Conservation (phyloP, 352 stramenopile genomes). For the Globisporangium uncinulatum region DNA sequence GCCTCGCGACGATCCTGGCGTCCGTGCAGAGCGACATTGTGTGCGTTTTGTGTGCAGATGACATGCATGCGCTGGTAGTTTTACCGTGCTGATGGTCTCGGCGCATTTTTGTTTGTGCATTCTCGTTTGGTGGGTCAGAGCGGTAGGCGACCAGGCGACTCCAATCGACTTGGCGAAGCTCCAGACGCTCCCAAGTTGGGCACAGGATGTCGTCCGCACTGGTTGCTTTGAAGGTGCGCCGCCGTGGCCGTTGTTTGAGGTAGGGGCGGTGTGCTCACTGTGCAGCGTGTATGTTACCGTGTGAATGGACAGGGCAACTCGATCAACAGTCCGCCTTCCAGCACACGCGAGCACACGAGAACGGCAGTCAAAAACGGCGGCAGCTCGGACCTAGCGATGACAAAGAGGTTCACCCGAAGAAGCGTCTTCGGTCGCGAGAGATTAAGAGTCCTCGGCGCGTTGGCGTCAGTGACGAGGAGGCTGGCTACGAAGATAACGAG, state of each 20-base stretch:
- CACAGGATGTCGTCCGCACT: conserved; percentile 40
- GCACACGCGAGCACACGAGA: conserved; percentile 11
- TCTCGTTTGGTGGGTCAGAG: not conserved
- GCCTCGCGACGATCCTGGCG: conserved; percentile 34
- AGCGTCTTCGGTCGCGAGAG: conserved; percentile 13
- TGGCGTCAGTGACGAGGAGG: conserved; percentile 3
- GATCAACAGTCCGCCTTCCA: conserved; percentile 4
- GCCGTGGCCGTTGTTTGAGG: too few species aligned
- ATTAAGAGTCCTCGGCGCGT: conserved; percentile 8
- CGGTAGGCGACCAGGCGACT: not conserved
- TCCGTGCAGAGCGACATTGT: conserved; percentile 25
- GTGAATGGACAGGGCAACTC: conserved; percentile 2
- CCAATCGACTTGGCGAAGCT: conserved; percentile 29
- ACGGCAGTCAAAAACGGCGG: not conserved
- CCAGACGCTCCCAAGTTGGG: conserved; percentile 48
- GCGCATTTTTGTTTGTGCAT: not conserved
- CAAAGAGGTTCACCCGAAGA: conserved; percentile 4
- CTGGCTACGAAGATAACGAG: conserved; percentile 6
- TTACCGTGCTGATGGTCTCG: not conserved
- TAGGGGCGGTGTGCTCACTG: too few species aligned
- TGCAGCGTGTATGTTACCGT: not conserved
- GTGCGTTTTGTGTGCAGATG: conserved; percentile 17
- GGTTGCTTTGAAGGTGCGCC: conserved; percentile 41
- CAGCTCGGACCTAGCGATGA: not conserved
- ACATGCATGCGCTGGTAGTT: not conserved